phyloP scores from a whole-genome alignment of 768 basidiomycete species.

The Tricholoma terreum region DNA sequence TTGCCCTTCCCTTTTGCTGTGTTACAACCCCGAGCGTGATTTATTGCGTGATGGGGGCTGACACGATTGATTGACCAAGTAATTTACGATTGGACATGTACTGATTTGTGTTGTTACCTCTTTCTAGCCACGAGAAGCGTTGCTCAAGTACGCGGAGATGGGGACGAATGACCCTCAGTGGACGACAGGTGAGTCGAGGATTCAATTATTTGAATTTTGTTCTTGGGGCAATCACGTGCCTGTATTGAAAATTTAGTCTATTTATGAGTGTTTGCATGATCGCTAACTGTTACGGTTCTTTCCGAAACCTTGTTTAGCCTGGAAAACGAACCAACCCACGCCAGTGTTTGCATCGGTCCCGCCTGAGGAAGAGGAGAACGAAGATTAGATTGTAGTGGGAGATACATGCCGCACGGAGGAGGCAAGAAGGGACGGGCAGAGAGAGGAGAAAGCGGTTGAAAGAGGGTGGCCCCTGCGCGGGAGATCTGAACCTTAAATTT shows the following conservation, averaged over 20 bases:
- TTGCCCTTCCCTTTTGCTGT: not conserved
- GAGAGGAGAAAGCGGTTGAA: constrained; percentile 30
- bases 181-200: constrained; percentile 68
- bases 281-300: constrained; percentile 64
- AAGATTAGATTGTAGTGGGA: constrained; percentile 32
- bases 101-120: constrained; percentile 24
- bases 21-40: not conserved
- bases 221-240: constrained; percentile 29
- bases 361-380: constrained; percentile 56
- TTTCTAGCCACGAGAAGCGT: constrained; percentile 88
- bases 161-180: constrained; percentile 80
- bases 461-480: constrained; percentile 66
- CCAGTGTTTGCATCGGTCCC: constrained; percentile 71
- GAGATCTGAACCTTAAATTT: constrained; percentile 85
- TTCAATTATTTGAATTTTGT: constrained; percentile 17
- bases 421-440: constrained; percentile 30
- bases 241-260: constrained; percentile 23
- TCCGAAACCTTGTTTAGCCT: constrained; percentile 63
- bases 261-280: constrained; percentile 46
- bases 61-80: constrained; percentile 17
- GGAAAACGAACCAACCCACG: constrained; percentile 82
- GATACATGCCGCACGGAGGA: constrained; percentile 7
- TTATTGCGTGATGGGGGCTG: constrained; percentile 26
- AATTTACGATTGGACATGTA: not conserved
- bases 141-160: constrained; percentile 85